Base-by-base conservation (phyloP, 331 rosid species). In the Acacia concinna region DNA sequence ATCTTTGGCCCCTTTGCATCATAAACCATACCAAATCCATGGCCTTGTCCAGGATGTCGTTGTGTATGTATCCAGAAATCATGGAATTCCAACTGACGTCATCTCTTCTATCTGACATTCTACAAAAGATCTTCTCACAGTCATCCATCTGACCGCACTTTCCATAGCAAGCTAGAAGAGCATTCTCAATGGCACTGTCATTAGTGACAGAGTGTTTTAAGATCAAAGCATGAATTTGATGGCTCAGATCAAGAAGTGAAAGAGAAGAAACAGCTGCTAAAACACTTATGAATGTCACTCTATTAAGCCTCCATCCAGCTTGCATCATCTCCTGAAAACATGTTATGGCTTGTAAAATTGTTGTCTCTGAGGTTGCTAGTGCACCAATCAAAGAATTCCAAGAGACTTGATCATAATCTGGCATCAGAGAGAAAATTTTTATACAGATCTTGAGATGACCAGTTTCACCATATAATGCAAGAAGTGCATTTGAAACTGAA, bases 61-160 rank as follows among this genome's bases (percentile, higher is more conserved):
- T 92, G 83, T 90, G 98, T 78, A 90, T 83, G 65, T 92, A 94
- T 69, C 98, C 97, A 69, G 91, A 92, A 85, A 94, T 94, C 97
- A 94, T 90, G 73, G 98, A 88, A 85, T 94, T 94, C 97, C 97
- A 94, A 79, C 98, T 92, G 63, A 90, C 86, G 79, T 89, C 97
- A 80, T 94, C 98, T 67, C 87, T 86, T 79, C 93, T 84, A 30
- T 89, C 91, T 41, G 81, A 74, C 97, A 94, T 88, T 89, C 91
- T 83, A 30, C 83, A 84, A 84, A 92, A 94, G 52, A 92, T 88
- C 82, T 82, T 85, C 82, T 92, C 97, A 63, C 97, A 90, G 79
- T 88, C 81, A 75, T 85, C 82, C 83, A 90, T 88, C 77, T 78
- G 84, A 35, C 87, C 89, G 76, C 90, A 89, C 84, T 90, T 94